Conservation (phyloP, 257 asterid genomes). For the Solanum paucissectum region DNA sequence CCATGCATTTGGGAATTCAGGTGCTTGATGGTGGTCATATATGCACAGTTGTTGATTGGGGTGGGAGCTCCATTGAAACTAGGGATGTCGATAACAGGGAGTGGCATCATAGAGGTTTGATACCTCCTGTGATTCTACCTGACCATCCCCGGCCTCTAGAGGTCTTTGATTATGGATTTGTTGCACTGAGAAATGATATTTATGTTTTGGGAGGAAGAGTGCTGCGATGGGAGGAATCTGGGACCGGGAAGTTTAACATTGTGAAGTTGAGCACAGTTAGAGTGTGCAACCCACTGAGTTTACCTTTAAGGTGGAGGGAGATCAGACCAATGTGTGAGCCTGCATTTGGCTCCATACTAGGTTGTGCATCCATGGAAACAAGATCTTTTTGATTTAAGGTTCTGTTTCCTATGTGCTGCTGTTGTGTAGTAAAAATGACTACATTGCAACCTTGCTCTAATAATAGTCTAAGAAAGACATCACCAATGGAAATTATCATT, state of each 20-base stretch:
- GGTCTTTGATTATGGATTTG: constrained; percentile 5
- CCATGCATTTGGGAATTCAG: constrained; percentile 4
- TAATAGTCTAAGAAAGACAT: neutral
- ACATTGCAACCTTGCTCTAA: neutral
- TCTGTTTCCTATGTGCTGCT: neutral
- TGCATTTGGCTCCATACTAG: neutral
- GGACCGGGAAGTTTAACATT: neutral
- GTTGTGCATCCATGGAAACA: neutral
- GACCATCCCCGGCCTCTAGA: constrained; percentile 2
- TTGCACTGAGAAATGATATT: neutral
- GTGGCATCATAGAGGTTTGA: neutral
- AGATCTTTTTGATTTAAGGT: neutral
- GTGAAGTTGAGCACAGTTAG: neutral
- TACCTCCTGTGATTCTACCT: constrained; percentile 3
- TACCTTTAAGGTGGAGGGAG: neutral
- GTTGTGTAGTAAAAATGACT: neutral
- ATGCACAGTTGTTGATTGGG: constrained; percentile 3
- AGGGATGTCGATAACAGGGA: neutral
- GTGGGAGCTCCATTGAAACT: neutral
- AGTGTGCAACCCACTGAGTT: neutral
- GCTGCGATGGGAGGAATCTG: neutral
- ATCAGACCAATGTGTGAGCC: constrained; percentile 2
- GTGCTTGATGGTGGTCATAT: constrained; percentile 5
- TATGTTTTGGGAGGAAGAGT: constrained; percentile 5
- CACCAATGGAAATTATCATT: neutral